Base-by-base conservation (phyloP, 2,329 filamentous ascomycete species). In the Apiospora kogelbergensis region DNA sequence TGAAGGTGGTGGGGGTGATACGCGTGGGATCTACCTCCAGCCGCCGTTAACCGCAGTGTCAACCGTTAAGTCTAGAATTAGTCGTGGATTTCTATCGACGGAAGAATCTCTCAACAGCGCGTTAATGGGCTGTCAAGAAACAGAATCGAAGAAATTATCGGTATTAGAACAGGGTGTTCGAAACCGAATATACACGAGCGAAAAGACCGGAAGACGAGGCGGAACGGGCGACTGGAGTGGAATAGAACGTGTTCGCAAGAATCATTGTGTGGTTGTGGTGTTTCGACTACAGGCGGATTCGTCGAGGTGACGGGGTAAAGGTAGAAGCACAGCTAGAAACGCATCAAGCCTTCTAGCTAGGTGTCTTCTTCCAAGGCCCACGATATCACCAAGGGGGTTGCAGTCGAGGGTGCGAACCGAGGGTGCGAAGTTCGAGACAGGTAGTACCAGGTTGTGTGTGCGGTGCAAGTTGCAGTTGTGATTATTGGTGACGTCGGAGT, bases 191-290 rank as follows among this genome's bases (percentile, higher is more conserved):
- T 85, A 84, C 84, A 86, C 84, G 79, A 82, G 83, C 79, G 83
- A 87, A 84, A 78, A 83, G 80, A 87, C 86, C 86, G 86, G 86
- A 84, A 78, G 85, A 88, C 87, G 81, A 84, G 82, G 84, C 85
- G 81, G 83, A 85, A 86, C 87, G 82, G 86, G 84, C 88, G 87
- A 90, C 88, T 90, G 88, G 85, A 83, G 81, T 82, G 74, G 78
- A 80, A 78, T 78, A 74, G 76, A 75, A 76, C 75, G 78, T 79
- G 80, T 80, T 82, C 84, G 81, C 84, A 88, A 88, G 78, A 86
- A 83, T 84, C 88, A 90, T 90, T 76, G 82, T 88, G 81, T 78
- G 77, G 73, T 72, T 67, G 69, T 48, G 41, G 72, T 76, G 78
- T 77, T 78, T 75, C 76, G 65, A 70, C 67, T 60, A 71, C 65